phyloP scores from a whole-genome alignment of 2,329 filamentous ascomycete genomes.

The Sarocladiaceae sp. region DNA sequence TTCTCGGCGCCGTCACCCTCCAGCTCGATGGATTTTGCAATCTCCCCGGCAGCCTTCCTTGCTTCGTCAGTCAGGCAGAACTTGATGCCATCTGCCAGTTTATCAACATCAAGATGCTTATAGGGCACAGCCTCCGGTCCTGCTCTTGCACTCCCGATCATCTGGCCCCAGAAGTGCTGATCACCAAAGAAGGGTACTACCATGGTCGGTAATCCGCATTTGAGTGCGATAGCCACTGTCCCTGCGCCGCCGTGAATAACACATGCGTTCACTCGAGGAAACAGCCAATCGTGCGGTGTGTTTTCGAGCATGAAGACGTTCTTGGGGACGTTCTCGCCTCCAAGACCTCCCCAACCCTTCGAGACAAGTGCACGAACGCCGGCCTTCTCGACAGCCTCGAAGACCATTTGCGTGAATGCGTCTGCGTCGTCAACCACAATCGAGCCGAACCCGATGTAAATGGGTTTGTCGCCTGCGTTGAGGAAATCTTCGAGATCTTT shows the following conservation, averaged over 20 bases:
- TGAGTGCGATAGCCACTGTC: slow-evolving; percentile 68
- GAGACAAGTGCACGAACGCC: slow-evolving; percentile 67
- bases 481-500: slow-evolving; percentile 50
- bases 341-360: slow-evolving; percentile 70
- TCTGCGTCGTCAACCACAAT: slow-evolving; percentile 71
- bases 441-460: slow-evolving; percentile 72
- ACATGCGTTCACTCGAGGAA: slow-evolving; percentile 58
- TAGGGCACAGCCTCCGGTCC: slow-evolving; percentile 63
- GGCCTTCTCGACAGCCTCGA: slow-evolving; percentile 57
- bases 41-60: slow-evolving; percentile 46
- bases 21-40: slow-evolving; percentile 53
- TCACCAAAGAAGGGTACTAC: slow-evolving; percentile 77
- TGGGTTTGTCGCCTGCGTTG: slow-evolving; percentile 42
- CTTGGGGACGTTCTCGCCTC: slow-evolving; percentile 50
- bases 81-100: slow-evolving; percentile 63
- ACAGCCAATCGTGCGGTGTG: slow-evolving; percentile 72
- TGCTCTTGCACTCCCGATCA: slow-evolving; percentile 57
- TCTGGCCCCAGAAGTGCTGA: slow-evolving; percentile 71
- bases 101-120: slow-evolving; percentile 57
- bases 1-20: slow-evolving; percentile 66
- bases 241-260: slow-evolving; percentile 75
- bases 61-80: slow-evolving; percentile 59
- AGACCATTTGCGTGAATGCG: slow-evolving; percentile 63
- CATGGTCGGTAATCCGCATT: slow-evolving; percentile 66
- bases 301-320: slow-evolving; percentile 68